phyloP scores from a whole-genome alignment of 2,329 filamentous ascomycete species.

The Helotiales sp. region DNA sequence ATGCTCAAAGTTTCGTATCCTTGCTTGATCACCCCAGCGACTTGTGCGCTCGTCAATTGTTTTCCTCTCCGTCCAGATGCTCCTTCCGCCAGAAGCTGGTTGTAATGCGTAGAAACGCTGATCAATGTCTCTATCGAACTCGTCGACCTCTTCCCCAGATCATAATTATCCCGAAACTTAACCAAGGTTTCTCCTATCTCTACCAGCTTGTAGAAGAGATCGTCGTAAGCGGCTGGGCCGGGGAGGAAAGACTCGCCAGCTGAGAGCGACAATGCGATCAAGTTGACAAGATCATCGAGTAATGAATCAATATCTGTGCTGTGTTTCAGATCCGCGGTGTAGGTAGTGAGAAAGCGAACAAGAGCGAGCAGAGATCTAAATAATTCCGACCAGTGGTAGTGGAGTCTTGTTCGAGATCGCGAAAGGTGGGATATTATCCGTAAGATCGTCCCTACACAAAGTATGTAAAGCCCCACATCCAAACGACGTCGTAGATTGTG shows the following conservation, averaged over 20 bases:
- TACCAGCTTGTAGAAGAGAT: slow-evolving; percentile 97
- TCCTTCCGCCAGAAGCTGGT: slow-evolving; percentile 69
- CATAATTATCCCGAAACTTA: slow-evolving; percentile 80
- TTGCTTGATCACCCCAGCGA: slow-evolving; percentile 90
- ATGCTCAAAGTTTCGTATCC: slow-evolving; percentile 95
- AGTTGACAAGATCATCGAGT: slow-evolving; percentile 75
- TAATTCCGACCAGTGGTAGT: slow-evolving; percentile 93
- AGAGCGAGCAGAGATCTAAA: slow-evolving; percentile 88
- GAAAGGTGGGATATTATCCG: slow-evolving; percentile 83
- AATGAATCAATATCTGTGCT: slow-evolving; percentile 71
- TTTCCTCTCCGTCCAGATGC: slow-evolving; percentile 54
- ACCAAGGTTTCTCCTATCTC: slow-evolving; percentile 81
- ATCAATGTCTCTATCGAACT: slow-evolving; percentile 84
- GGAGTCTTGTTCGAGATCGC: slow-evolving; percentile 75
- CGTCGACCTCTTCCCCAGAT: slow-evolving; percentile 54
- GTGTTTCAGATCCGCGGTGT: slow-evolving; percentile 72
- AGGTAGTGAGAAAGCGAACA: slow-evolving; percentile 86
- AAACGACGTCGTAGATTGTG: slow-evolving; percentile 88
- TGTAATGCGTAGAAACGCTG: slow-evolving; percentile 82
- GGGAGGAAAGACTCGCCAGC: slow-evolving; percentile 90
- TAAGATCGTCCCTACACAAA: slow-evolving; percentile 78
- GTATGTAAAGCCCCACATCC: slow-evolving; percentile 80
- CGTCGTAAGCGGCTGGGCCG: slow-evolving; percentile 84
- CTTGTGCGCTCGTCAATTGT: slow-evolving; percentile 78
- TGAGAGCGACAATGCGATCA: slow-evolving; percentile 81